Conservation (phyloP, 805 yeast species). For the Saturnispora halmiae region DNA sequence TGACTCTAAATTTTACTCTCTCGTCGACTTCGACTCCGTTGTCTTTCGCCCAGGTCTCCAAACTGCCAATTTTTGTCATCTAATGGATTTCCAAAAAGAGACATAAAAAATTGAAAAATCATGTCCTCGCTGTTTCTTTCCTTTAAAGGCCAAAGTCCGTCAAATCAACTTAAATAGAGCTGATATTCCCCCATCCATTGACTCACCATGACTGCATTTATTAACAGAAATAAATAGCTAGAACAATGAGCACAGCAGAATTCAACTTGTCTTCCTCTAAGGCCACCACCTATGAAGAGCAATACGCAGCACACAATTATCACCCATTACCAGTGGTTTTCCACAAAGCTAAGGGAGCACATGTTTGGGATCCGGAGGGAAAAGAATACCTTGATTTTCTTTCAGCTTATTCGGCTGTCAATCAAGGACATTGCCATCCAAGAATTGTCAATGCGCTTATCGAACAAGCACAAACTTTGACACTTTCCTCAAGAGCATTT, state of each 20-base stretch:
- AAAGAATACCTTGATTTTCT: conserved; percentile 86
- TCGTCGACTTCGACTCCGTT: conserved; percentile 33
- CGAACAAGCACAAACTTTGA: conserved; percentile 78
- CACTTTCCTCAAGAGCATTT: conserved; percentile 87
- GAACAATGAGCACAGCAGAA: conserved; percentile 28
- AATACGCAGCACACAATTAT: conserved; percentile 93
- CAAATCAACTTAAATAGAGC: neutral
- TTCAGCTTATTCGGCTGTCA: conserved; percentile 93
- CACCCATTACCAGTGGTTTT: conserved; percentile 95
- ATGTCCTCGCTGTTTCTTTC: conserved; percentile 5
- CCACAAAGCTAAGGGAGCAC: conserved; percentile 78
- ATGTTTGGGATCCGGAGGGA: conserved; percentile 98
- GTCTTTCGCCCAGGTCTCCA: conserved; percentile 24
- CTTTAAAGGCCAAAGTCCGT: conserved; percentile 1
- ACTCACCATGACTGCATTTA: neutral
- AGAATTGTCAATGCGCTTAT: conserved; percentile 74
- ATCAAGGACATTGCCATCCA: conserved; percentile 98
- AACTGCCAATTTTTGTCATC: neutral
- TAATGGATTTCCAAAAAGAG: conserved; percentile 17
- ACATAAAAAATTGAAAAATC: neutral
- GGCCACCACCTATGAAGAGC: conserved; percentile 59
- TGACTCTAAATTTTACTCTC: conserved; percentile 26
- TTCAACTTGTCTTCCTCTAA: conserved; percentile 51
- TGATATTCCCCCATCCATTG: neutral
- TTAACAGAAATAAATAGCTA: conserved; percentile 1